A percentile compares a stretch with the other conserved stretches of the same genome.
phyloP scores from a whole-genome alignment of 371 early-diverging fungal genomes.

The Amoeboradix gromovi region DNA sequence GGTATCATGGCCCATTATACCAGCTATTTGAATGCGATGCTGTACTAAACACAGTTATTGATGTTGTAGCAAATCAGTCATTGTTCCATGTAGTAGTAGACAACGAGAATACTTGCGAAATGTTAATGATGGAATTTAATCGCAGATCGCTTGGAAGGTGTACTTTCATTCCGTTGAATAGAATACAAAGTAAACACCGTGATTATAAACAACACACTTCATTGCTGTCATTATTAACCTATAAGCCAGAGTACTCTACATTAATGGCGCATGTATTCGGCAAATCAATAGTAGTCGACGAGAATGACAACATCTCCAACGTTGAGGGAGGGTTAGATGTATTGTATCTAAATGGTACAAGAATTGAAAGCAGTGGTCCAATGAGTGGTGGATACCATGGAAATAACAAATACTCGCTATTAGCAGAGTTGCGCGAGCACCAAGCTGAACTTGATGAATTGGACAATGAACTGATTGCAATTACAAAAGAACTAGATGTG shows the following conservation, averaged over 20 bases:
- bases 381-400: constrained; percentile 73
- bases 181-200: constrained; percentile 25
- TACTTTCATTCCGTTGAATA: constrained; percentile 88
- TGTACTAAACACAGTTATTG: constrained; percentile 8
- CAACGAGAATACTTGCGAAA: constrained; percentile 56
- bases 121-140: constrained; percentile 38
- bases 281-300: constrained; percentile 50
- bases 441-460: constrained; percentile 18
- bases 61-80: constrained; percentile 15
- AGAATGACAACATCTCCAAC: constrained; percentile 46
- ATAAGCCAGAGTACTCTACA: constrained; percentile 24
- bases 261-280: constrained; percentile 67
- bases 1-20: constrained; percentile 70
- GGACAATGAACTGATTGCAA: constrained; percentile 18
- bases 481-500: constrained; percentile 15
- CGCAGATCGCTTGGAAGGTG: constrained; percentile 47
- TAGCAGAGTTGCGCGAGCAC: constrained; percentile 15
- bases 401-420: constrained; percentile 19
- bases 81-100: constrained; percentile 93
- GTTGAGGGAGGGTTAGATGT: constrained; percentile 46
- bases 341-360: constrained; percentile 59
- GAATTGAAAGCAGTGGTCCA: constrained; percentile 71
- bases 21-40: constrained; percentile 33
- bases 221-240: constrained; percentile 38
- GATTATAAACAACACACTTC: constrained; percentile 46